Conservation (phyloP, 495 filamentous ascomycete species). For the Parathielavia appendiculata region DNA sequence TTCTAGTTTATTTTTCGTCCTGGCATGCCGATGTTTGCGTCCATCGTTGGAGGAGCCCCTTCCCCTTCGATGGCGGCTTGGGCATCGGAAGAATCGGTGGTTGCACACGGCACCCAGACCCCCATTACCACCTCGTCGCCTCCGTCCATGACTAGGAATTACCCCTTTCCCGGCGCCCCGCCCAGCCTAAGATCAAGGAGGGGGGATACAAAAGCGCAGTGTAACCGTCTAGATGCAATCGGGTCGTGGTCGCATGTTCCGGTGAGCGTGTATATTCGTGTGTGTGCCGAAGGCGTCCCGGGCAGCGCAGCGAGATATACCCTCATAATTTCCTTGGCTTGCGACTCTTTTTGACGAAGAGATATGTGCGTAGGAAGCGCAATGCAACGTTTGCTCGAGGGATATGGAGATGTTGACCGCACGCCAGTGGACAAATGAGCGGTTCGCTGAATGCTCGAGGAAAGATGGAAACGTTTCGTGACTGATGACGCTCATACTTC, state of each 20-base stretch:
- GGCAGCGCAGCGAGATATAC: background rate
- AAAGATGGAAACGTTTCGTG: conserved; percentile 8
- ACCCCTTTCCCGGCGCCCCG: background rate
- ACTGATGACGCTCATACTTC: conserved; percentile 11
- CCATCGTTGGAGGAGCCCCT: background rate
- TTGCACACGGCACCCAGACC: too few species aligned
- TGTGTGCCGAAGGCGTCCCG: background rate
- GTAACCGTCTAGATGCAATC: conserved; percentile 10
- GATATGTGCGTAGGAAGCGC: background rate
- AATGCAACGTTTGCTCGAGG: background rate
- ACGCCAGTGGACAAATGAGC: background rate
- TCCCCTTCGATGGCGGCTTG: too few species aligned
- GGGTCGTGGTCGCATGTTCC: conserved; percentile 10
- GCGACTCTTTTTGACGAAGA: background rate
- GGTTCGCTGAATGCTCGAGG: conserved; percentile 6
- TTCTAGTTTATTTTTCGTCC: background rate
- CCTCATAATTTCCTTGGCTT: background rate
- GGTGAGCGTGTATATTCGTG: conserved; percentile 1
- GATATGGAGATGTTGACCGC: background rate
- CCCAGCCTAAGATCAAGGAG: background rate
- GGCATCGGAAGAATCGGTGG: too few species aligned
- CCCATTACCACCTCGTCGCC: background rate
- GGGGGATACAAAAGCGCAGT: background rate
- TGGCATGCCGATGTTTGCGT: background rate
- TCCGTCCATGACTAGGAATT: background rate